Evolutionary conservation across 495 filamentous ascomycete genomes (phyloP).

Genomic region (Talaromyces stipitatus): DNA sequence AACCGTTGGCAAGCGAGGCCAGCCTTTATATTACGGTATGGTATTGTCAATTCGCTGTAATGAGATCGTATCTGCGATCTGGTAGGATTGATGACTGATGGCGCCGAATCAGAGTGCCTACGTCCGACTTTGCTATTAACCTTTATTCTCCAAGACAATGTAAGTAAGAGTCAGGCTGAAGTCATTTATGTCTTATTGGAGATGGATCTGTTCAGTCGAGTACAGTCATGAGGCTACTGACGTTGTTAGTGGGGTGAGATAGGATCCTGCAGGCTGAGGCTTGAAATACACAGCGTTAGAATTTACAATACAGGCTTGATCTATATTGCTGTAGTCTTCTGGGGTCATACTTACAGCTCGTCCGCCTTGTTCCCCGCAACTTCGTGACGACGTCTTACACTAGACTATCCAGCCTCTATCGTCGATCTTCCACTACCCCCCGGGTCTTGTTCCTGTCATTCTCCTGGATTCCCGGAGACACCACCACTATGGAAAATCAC

Average conservation of each 20-base stretch:
- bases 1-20: constrained; percentile 21
- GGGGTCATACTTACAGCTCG: no score
- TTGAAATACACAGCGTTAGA: neutral
- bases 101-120: neutral
- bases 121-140: neutral
- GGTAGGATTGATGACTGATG: neutral
- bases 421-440: no score
- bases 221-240: neutral
- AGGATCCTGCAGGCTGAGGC: neutral
- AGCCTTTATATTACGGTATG: neutral
- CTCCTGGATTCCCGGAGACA: no score
- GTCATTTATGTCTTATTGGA: neutral
- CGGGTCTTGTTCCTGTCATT: no score
- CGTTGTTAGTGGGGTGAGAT: neutral
- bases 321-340: no score
- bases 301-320: no score
- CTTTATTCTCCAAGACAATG: no score
- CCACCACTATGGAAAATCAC: no score
- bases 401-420: no score
- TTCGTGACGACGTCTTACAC: no score
- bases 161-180: neutral
- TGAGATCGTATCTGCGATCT: neutral
- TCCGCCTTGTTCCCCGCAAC: no score
- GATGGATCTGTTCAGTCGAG: neutral
- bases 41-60: neutral